These are phyloP conservation scores for Secale cereale DNA, from an alignment of 176 grass and related monocot species.

Conservation along the genomic window DNA sequence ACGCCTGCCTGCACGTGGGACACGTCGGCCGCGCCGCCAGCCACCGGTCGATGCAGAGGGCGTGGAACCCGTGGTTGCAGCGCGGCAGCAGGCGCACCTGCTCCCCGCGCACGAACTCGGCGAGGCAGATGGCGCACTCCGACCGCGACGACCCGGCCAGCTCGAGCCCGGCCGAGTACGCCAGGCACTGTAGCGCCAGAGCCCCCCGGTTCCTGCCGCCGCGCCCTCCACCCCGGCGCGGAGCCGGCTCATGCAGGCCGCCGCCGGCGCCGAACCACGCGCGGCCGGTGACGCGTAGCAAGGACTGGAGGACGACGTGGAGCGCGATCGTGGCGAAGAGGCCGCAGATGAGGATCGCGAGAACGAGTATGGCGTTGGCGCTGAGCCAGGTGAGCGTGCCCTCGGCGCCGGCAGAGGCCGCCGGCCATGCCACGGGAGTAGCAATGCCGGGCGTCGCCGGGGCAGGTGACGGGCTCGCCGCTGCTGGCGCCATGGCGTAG, in stretches of 20 bases:
- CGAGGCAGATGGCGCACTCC: constrained; percentile 84
- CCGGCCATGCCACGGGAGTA: neutral
- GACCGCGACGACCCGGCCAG: constrained; percentile 39
- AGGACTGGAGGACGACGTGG: constrained; percentile 32
- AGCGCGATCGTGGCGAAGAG: constrained; percentile 41
- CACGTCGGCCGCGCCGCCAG: constrained; percentile 55
- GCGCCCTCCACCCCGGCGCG: neutral
- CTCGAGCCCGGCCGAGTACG: constrained; percentile 38
- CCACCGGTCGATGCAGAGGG: constrained; percentile 72
- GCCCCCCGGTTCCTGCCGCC: neutral
- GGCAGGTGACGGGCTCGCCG: neutral
- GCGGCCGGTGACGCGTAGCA: constrained; percentile 15
- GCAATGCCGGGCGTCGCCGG: neutral
- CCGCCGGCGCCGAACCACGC: neutral
- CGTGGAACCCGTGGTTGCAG: constrained; percentile 83
- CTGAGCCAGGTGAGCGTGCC: neutral
- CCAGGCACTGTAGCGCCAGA: constrained; percentile 27
- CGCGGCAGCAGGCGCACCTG: constrained; percentile 56
- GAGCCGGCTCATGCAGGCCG: neutral
- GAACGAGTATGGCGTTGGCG: constrained; percentile 26
- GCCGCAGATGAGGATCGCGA: constrained; percentile 53
- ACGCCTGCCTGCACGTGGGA: constrained; percentile 63
- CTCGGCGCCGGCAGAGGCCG: neutral
- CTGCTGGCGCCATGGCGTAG: neutral
- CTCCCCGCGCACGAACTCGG: constrained; percentile 58